These are phyloP conservation scores for Rhodotorula sp. DNA, from an alignment of 1,284 basidiomycete species.

Conservation along the genomic window DNA sequence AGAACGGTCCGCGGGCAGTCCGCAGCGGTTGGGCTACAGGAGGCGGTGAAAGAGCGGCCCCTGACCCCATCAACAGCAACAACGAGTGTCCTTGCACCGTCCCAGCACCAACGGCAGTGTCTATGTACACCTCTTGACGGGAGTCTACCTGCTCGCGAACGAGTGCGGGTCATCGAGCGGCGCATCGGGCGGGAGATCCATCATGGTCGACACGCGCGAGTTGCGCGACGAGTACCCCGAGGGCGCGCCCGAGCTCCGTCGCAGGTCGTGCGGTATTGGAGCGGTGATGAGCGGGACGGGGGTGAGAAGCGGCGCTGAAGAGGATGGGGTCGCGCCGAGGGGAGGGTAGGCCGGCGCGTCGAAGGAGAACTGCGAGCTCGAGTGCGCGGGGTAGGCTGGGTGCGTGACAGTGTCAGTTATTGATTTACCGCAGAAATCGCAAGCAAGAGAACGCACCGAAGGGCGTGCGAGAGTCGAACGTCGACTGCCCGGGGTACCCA, in stretches of 20 bases:
- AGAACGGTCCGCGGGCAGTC: no score
- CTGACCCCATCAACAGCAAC: not conserved
- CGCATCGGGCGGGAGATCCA: slow-evolving; percentile 5
- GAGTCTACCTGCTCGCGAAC: not conserved
- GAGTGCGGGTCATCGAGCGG: slow-evolving; percentile 8
- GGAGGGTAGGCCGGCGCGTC: slow-evolving; percentile 3
- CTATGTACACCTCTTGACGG: not conserved
- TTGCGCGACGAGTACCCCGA: not conserved
- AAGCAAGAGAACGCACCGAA: not conserved
- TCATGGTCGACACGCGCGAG: not conserved
- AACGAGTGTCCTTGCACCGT: not conserved
- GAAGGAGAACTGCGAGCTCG: not conserved
- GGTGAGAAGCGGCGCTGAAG: not conserved
- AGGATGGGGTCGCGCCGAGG: not conserved
- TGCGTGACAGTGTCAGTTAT: not conserved
- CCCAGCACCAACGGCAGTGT: not conserved
- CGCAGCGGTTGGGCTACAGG: no score
- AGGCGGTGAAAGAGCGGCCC: not conserved
- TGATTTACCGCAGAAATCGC: accelerated
- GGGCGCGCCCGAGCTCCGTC: not conserved
- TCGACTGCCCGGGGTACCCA: not conserved
- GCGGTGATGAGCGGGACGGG: not conserved
- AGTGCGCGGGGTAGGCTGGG: not conserved
- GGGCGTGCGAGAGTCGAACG: not conserved
- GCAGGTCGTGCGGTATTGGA: not conserved